Evolutionary conservation across 192 early-diverging fungal genomes (phyloP), one percentile per base, ranked within the genome.

Genomic region (Chytriomyces sp.): DNA sequence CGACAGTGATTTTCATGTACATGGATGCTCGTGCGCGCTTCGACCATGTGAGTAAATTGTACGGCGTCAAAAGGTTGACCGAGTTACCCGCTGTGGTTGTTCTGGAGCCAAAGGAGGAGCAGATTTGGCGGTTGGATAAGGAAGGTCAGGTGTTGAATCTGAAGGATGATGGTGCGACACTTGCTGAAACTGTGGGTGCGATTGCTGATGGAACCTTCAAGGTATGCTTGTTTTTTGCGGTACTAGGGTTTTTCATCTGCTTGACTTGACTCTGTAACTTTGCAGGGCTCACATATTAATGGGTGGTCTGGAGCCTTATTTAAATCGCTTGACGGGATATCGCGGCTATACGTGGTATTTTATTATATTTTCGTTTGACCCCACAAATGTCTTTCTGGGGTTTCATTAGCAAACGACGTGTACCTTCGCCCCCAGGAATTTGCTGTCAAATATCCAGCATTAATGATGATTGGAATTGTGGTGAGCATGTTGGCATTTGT

Each of bases 31-130:
- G 16, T n/a, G 59, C 3, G 35, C 45, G 64, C 13, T 43, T 28
- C 1, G 66, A 76, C 7, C 77, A 80, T 59, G 50, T 80, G 9
- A 66, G 53, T 0, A 64, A 49, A 11, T 64, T 77, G 23, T 79
- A 79, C 62, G 69, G 69, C 8, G 26, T 81, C 23, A 60, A 80
- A 60, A 45, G 18, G 20, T 43, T 45, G 46, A 49, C 63, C 20
- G 63, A 64, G 23, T 43, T 78, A 20, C 77, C 77, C 6, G 49
- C 9, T 2, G 45, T 78, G 10, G 59, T 78, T 16, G 45, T 78
- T 28, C 6, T 78, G 60, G 67, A 78, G 23, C 77, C 77, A 2
- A 64, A 63, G 11, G 62, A 70, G 45, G 77, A 78, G 20, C 18
- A 70, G 23, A 35, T 75, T 44, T 75, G 46, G 9, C 23, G 63